Evolutionary conservation across 768 basidiomycete species (phyloP), one percentile per base, ranked within the genome.

Genomic region (Chalciporus chontae): DNA sequence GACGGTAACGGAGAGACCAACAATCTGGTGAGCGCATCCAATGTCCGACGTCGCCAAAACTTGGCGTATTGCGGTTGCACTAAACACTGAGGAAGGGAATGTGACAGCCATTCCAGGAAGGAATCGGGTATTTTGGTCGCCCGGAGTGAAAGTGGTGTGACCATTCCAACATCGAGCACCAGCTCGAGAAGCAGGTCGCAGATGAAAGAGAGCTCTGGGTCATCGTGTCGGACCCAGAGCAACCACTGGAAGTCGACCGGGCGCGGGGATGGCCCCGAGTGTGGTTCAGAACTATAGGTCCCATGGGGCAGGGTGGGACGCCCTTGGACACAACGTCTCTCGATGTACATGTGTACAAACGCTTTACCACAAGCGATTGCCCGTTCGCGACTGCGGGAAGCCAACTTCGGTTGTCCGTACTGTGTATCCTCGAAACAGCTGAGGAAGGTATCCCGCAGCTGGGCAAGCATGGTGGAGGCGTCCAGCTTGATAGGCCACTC

Each of bases 331-430:
- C 41, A 49, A 18, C 36, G 40, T 26, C 41, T 49, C 31, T 49
- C 48, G 5, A 49, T 44, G 48, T 43, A 49, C 17, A 49, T 26
- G 19, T 53, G 52, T n/a, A 52, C 42, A 11, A 53, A 40, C 6
- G 52, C 52, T 53, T 23, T 53, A 10, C 50, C 52, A 8, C 50
- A 53, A 17, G 48, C 43, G n/a, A 52, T 38, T 14, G 50, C 52
- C 19, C 52, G 50, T 32, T 53, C 50, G 27, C 46, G 47, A 31
- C 47, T 42, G 26, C 23, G 40, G 17, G 40, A 19, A 17, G 31
- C 24, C 5, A 53, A 41, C n/a, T 45, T 40, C 26, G 18, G 43
- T 36, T 52, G 50, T 27, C 15, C 18, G 13, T 15, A 45, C 23
- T 54, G 41, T 21, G 36, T 49, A 19, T 37, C 40, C 19, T 52